Base-by-base conservation (phyloP, 2,329 filamentous ascomycete species). In the Myriosclerotinia scirpicola region DNA sequence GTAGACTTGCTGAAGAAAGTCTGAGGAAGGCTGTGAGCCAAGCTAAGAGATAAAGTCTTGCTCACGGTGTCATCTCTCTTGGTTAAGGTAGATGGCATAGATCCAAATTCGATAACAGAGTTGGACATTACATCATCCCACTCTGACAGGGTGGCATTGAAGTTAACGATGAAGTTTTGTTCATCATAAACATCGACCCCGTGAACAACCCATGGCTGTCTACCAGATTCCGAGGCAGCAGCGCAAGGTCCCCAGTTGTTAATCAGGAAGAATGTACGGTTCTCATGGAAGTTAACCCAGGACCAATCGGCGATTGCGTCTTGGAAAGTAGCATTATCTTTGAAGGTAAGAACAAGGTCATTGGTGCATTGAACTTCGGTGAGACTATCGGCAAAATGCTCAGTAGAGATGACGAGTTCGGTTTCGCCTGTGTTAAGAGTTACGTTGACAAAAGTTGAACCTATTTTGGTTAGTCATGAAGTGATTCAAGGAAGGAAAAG, bases 221-320 rank as follows among this genome's bases (percentile, higher is more conserved):
- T 64, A 30, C 59, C 61, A n/a, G 44, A 58, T 36, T 48, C 60
- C 5, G 52, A 53, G 2, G 44, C 20, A 34, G 54, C 42, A 17
- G 59, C 60, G 34, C 65, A 67, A 15, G 54, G 17, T 17, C 59
- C 60, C 50, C 61, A 67, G 44, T 67, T 67, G 8, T 63, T 64
- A 14, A 67, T 67, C 20, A 67, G 42, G 46, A 67, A 52, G 20
- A 67, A 67, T 34, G 65, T 64, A n/a, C 53, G 65, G 5, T 67
- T 64, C 2, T 65, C 65, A 15, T 42, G 42, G 11, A 64, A 64
- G 22, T 65, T 65, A 26, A 67, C 65, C 65, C 65, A 67, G 26
- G 52, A 46, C 65, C 65, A 67, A 44, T 67, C 61, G 7, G 50
- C 22, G 36, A 67, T 59, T 17, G 65, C 65, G 30, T 40, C 61